A percentile compares a stretch with the other conserved stretches of the same genome.
Evolutionary conservation across 176 grass and related monocot genomes (phyloP).

Genomic region (Microstegium vimineum): DNA sequence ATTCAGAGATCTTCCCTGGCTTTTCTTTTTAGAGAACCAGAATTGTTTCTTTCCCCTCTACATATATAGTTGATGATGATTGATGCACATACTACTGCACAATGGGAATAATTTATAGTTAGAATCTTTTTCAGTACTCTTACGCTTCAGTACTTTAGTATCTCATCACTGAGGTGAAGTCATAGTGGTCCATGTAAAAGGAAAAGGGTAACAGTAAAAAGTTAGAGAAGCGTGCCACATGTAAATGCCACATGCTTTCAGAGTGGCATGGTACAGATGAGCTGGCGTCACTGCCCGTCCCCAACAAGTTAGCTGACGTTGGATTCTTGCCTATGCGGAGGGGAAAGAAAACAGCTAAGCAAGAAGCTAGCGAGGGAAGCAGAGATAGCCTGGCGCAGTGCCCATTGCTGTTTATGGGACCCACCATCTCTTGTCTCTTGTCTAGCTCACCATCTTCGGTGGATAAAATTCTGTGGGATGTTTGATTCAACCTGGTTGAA

Average conservation of each 20-base stretch:
- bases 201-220: neutral
- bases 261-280: neutral
- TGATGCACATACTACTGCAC: neutral
- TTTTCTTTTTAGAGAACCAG: neutral
- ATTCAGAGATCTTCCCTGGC: neutral
- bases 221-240: neutral
- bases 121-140: slow-evolving; percentile 14
- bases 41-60: slow-evolving; percentile 11
- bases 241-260: slow-evolving; percentile 25
- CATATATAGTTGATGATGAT: neutral
- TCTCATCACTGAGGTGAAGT: neutral
- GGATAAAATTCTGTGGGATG: slow-evolving; percentile 20
- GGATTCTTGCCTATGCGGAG: neutral
- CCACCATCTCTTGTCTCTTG: neutral
- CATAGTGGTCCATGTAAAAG: neutral
- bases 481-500: neutral
- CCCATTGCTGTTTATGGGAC: neutral
- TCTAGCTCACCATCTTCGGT: neutral
- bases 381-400: neutral
- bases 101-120: neutral
- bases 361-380: neutral
- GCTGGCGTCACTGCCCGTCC: neutral
- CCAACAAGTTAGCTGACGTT: neutral
- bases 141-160: neutral
- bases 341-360: neutral